A percentile compares a stretch with the other conserved stretches of the same genome.
Conservation (phyloP, 768 basidiomycete species). For the Leucosporidium creatinivorum region DNA sequence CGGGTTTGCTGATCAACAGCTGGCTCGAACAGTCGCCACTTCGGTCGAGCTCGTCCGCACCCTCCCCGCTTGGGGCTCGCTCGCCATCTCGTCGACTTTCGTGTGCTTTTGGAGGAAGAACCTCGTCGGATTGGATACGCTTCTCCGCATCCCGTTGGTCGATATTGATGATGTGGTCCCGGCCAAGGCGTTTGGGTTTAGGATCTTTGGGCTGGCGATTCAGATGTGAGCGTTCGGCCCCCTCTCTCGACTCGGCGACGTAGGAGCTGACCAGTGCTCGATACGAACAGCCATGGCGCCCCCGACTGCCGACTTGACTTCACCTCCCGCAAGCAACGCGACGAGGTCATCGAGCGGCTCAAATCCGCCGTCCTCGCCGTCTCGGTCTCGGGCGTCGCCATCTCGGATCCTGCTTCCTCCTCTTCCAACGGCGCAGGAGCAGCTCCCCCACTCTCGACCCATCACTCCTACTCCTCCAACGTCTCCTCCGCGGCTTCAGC, state of each 20-base stretch:
- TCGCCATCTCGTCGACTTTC: neutral
- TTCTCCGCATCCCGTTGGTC: neutral
- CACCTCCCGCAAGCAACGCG: neutral
- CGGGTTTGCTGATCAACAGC: no score
- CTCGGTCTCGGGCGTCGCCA: neutral
- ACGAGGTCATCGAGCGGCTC: conserved; percentile 2
- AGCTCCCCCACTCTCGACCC: neutral
- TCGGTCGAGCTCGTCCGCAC: neutral
- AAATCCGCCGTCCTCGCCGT: neutral
- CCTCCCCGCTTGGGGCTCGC: conserved; percentile 3
- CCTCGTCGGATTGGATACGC: neutral
- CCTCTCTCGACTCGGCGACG: no score
- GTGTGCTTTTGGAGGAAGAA: conserved; percentile 4
- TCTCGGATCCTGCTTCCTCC: neutral
- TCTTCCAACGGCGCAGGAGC: neutral
- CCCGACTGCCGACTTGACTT: neutral
- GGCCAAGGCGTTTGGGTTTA: neutral
- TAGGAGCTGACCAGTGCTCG: neutral
- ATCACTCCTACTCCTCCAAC: neutral
- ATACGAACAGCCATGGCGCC: neutral
- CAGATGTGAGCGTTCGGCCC: neutral
- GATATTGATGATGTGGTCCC: conserved; percentile 1
- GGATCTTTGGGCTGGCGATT: neutral
- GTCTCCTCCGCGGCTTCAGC: neutral
- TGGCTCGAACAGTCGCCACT: conserved; percentile 1